phyloP scores from a whole-genome alignment of 2,329 filamentous ascomycete genomes.

The Mycosphaerella sp. region DNA sequence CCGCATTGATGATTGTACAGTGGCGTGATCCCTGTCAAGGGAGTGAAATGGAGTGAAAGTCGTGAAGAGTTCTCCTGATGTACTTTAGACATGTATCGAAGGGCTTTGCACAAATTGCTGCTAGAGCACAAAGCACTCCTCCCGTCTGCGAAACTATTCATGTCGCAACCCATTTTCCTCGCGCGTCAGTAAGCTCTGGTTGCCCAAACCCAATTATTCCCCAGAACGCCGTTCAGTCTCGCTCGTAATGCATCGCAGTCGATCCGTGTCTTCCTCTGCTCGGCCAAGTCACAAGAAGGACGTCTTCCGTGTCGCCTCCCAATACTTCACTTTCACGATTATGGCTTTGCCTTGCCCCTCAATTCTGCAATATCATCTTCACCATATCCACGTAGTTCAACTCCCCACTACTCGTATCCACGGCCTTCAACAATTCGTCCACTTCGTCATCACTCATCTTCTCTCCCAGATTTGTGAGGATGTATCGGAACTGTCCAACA shows the following conservation, averaged over 20 bases:
- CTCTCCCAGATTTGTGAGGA: slow-evolving; percentile 95
- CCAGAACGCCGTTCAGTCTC: slow-evolving; percentile 2
- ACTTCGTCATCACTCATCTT: slow-evolving; percentile 99
- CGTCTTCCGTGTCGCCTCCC: not conserved
- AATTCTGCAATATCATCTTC: slow-evolving; percentile 39
- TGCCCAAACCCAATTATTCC: not conserved
- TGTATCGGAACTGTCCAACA: slow-evolving; percentile 93
- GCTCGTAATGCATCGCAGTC: slow-evolving; percentile 11
- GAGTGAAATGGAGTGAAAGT: no score
- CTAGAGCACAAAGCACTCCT: not conserved
- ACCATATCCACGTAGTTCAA: slow-evolving; percentile 75
- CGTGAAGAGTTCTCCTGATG: not conserved
- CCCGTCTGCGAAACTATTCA: not conserved
- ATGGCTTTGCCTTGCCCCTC: slow-evolving; percentile 2
- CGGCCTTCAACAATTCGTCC: slow-evolving; percentile 95
- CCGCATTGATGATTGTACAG: no score
- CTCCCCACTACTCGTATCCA: slow-evolving; percentile 92
- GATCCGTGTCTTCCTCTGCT: not conserved
- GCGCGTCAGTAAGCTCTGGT: not conserved
- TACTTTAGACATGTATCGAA: not conserved
- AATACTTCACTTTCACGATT: not conserved
- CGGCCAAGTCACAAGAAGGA: not conserved
- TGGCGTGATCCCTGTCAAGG: no score
- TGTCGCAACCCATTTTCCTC: not conserved
- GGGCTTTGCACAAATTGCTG: not conserved